phyloP scores from a whole-genome alignment of 257 asterid species.

The Nicotiana sylvestris region DNA sequence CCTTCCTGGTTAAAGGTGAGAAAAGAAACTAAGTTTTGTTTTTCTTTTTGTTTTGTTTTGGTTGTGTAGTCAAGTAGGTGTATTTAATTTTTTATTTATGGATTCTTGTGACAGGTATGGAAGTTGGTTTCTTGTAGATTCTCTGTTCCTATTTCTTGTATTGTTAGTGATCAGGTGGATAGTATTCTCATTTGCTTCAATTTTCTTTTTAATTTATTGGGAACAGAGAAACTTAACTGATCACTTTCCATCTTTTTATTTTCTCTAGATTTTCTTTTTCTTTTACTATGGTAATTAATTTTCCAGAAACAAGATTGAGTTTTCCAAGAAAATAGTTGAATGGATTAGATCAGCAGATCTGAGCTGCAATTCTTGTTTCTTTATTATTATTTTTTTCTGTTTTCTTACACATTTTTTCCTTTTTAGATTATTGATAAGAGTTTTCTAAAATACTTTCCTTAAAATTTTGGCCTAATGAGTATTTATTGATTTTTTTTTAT shows the following conservation, averaged over 20 bases:
- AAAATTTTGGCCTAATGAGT: background rate
- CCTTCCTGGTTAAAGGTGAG: conserved; percentile 90
- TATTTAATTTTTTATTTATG: conserved; percentile 10
- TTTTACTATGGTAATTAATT: background rate
- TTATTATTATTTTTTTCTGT: no score
- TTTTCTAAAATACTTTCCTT: background rate
- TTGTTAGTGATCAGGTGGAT: conserved; percentile 37
- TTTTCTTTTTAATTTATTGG: conserved; percentile 12
- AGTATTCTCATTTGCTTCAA: conserved; percentile 9
- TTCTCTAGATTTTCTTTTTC: background rate
- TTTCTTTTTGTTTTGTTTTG: background rate
- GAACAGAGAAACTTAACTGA: conserved; percentile 19
- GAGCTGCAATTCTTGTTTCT: background rate
- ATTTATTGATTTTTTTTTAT: background rate
- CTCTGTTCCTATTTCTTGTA: conserved; percentile 38
- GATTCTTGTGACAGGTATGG: conserved; percentile 62
- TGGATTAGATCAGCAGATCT: conserved; percentile 11
- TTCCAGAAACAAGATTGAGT: conserved; percentile 30
- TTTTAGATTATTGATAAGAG: background rate
- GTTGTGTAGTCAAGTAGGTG: background rate
- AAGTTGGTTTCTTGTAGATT: conserved; percentile 58
- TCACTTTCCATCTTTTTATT: background rate
- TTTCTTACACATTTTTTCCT: background rate
- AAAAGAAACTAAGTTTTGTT: background rate
- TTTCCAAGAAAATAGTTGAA: conserved; percentile 28